A percentile compares a stretch with the other conserved stretches of the same genome.
Conservation (phyloP, 305 asterid genomes). For the Rubia occidens region DNA sequence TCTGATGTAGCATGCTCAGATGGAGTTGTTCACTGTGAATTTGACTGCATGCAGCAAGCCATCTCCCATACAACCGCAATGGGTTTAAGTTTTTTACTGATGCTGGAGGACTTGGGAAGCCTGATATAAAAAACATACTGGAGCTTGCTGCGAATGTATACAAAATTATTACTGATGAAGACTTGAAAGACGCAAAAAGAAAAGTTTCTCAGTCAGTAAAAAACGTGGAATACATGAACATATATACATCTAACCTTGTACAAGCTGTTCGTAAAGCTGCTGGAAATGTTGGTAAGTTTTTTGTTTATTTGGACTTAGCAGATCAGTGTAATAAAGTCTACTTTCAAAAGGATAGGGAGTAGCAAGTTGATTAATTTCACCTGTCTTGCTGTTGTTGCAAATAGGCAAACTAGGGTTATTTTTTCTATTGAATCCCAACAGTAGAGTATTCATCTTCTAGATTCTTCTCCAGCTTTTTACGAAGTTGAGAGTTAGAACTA, state of each 20-base stretch:
- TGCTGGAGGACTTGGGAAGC: constrained; percentile 91
- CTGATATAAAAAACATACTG: constrained; percentile 85
- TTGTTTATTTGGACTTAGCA: constrained; percentile 9
- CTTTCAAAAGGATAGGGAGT: not conserved
- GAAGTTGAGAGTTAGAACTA: not conserved
- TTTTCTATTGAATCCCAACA: constrained; percentile 4
- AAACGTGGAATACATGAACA: constrained; percentile 77
- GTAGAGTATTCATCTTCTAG: not conserved
- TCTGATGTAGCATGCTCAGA: constrained; percentile 10
- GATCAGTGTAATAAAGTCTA: not conserved
- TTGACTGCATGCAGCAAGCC: constrained; percentile 72
- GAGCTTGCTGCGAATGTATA: constrained; percentile 69
- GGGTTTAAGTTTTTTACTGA: constrained; percentile 90
- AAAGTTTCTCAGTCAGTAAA: constrained; percentile 44
- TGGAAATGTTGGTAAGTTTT: constrained; percentile 52
- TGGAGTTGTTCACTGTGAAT: constrained; percentile 17
- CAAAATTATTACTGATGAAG: constrained; percentile 49
- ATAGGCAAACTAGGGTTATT: not conserved
- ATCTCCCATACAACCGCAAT: constrained; percentile 93
- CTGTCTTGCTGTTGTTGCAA: constrained; percentile 5
- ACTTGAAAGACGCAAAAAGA: constrained; percentile 34
- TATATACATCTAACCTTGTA: constrained; percentile 84
- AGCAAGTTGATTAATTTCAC: constrained; percentile 3
- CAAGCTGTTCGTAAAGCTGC: constrained; percentile 90
- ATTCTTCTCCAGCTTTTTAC: constrained; percentile 1